phyloP scores from a whole-genome alignment of 129 eudicot genomes.

The Escallonia rubra region DNA sequence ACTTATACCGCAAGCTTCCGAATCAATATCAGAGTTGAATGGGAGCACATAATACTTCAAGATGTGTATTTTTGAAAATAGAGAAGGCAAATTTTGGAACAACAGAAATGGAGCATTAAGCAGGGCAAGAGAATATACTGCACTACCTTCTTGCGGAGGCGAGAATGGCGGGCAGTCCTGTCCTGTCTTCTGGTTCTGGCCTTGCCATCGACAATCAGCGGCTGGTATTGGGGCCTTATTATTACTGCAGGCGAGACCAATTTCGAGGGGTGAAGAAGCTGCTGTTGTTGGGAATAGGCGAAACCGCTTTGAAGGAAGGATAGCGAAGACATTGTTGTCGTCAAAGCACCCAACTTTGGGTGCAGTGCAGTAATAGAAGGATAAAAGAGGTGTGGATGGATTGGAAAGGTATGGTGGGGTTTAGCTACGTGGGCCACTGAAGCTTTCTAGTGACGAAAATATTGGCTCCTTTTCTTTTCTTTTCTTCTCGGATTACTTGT shows the following conservation, averaged over 20 bases:
- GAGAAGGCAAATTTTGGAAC: not conserved
- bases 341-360: too few species aligned
- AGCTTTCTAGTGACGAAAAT: too few species aligned
- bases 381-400: too few species aligned
- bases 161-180: slow-evolving; percentile 81
- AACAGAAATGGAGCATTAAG: not conserved
- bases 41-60: not conserved
- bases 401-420: too few species aligned
- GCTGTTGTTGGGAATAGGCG: slow-evolving; percentile 28
- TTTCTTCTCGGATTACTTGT: too few species aligned
- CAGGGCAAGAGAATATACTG: not conserved
- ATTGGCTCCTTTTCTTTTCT: too few species aligned
- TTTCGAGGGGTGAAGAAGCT: slow-evolving; percentile 18
- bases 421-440: too few species aligned
- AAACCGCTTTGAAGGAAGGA: slow-evolving; percentile 56
- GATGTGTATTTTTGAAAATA: not conserved
- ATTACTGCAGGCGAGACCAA: not conserved
- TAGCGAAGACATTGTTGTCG: slow-evolving; percentile 19
- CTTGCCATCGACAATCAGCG: slow-evolving; percentile 45
- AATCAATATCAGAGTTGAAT: not conserved
- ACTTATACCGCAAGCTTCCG: not conserved
- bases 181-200: slow-evolving; percentile 55
- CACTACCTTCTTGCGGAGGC: slow-evolving; percentile 82
- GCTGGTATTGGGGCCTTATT: slow-evolving; percentile 16
- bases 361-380: too few species aligned